Base-by-base conservation (phyloP, 768 basidiomycete species). In the Lentinula guzmanii region DNA sequence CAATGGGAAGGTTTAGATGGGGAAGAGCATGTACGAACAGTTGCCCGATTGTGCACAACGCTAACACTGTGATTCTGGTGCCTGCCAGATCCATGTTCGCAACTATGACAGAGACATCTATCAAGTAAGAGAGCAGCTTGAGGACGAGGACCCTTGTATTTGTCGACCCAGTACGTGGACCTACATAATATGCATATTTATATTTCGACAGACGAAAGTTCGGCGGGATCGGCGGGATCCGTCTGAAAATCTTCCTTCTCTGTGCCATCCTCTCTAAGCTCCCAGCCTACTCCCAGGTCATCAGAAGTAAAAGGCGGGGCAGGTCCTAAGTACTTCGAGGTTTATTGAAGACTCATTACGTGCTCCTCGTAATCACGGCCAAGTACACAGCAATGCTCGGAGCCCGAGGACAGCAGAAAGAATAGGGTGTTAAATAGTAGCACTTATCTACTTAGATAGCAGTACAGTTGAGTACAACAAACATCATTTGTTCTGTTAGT, bases 1-100 rank as follows among this genome's bases (percentile, higher is more conserved):
- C 6, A 5, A 28, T 5, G 11, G 51, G 21, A 52, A 31, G 33
- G 31, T 37, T 53, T n/a, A 4, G 31, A n/a, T 35, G 52, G 7
- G 31, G 52, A 37, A 53, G 57, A 54, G 62, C 37, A 21, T 63
- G 63, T 41, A 48, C 51, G 21, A 62, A 52, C 54, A 68, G 18
- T 37, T 53, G 4, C 52, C 52, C 15, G 52, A 58, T 9, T 28
- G 41, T 28, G 39, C 56, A 10, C 43, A 48, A 3, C 45, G 28
- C 5, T 5, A 39, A 16, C 6, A 58, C 56, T 16, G 56, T 37
- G 10, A 58, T 21, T 18, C 11, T 58, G 28, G 56, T 58, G 15
- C 41, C 9, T 16, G 39, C 56, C 6, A 58, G 41, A 3, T 58
- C 33, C 56, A 58, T 58, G 24, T 45, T 58, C 18, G 56, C 37